A percentile compares a stretch with the other conserved stretches of the same genome.
Conservation (phyloP, 208 protist species). For the Acanthamoeba sp. region DNA sequence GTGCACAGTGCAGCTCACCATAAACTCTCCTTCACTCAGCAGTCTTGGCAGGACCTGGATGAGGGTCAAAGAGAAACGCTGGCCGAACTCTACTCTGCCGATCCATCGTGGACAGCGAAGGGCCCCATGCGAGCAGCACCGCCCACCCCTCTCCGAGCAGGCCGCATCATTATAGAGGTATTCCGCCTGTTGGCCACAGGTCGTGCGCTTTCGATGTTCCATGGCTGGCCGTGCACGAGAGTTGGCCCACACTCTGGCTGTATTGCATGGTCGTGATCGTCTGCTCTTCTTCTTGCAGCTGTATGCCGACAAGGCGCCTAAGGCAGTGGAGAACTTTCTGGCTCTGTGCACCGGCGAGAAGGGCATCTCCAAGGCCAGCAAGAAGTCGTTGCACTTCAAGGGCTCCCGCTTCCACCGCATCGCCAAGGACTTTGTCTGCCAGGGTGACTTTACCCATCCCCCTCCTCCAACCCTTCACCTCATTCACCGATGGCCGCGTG, state of each 20-base stretch:
- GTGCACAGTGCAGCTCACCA: background rate
- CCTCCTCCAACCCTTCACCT: background rate
- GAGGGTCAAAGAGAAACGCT: constrained; percentile 1
- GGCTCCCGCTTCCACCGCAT: constrained; percentile 90
- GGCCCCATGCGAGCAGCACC: constrained; percentile 2
- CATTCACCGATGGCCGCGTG: background rate
- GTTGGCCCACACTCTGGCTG: too few species aligned
- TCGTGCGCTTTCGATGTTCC: too few species aligned
- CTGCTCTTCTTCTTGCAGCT: background rate
- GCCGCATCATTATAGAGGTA: background rate
- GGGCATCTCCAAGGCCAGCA: constrained; percentile 90
- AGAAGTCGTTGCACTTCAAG: constrained; percentile 97
- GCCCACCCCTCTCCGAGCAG: constrained; percentile 17
- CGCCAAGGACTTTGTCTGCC: constrained; percentile 90
- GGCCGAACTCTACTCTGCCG: constrained; percentile 24
- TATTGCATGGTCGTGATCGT: background rate
- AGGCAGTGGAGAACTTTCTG: constrained; percentile 82
- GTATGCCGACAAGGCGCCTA: constrained; percentile 66
- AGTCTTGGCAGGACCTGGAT: background rate
- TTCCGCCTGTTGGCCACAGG: background rate
- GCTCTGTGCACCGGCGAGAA: constrained; percentile 94
- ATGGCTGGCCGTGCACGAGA: background rate
- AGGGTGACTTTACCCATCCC: constrained; percentile 85
- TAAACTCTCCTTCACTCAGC: background rate
- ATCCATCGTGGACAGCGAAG: constrained; percentile 25